Base-by-base conservation (phyloP, 2,329 filamentous ascomycete species). In the Bipolaris cookei region DNA sequence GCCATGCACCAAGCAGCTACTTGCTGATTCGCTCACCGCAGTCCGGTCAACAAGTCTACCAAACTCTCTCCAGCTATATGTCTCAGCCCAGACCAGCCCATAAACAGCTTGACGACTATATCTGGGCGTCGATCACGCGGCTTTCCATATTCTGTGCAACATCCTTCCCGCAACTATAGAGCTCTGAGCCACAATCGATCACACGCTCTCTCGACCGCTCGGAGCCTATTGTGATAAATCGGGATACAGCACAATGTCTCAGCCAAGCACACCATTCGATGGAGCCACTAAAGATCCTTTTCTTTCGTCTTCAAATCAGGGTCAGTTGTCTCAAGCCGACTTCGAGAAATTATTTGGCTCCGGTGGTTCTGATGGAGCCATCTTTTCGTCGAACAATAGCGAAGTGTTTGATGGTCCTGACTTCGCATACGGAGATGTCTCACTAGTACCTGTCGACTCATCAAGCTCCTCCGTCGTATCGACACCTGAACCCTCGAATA, bases 61-160 rank as follows among this genome's bases (percentile, higher is more conserved):
- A 62, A 59, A 61, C 55, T 38, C 30, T 51, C 47, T 41, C 30
- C 37, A 41, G 35, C 58, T 7, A 48, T 37, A 8, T 69, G 68
- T 72, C 63, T 71, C 65, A 69, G 67, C 66, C 30, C 48, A 52
- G 59, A 44, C 60, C 61, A 55, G 23, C 21, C 20, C 23, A 49
- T 64, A 61, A 58, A 48, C 18, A 47, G 55, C 50, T 37, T 39
- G 21, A 43, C 30, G 30, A 46, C 54, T 73, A 71, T 71, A 73
- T 71, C 62, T 66, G 57, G 46, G 50, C 46, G 51, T 46, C 49
- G 43, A 37, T 50, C 49, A 58, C 41, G 50, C 56, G 49, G 32
- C 42, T 41, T 52, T 43, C 37, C 25, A 47, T 56, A 52, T 59
- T 49, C 42, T 52, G 65, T 72, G 63, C 70, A 67, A 70, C 67